Base-by-base conservation (phyloP, 2,329 filamentous ascomycete species). In the Massarina eburnea region DNA sequence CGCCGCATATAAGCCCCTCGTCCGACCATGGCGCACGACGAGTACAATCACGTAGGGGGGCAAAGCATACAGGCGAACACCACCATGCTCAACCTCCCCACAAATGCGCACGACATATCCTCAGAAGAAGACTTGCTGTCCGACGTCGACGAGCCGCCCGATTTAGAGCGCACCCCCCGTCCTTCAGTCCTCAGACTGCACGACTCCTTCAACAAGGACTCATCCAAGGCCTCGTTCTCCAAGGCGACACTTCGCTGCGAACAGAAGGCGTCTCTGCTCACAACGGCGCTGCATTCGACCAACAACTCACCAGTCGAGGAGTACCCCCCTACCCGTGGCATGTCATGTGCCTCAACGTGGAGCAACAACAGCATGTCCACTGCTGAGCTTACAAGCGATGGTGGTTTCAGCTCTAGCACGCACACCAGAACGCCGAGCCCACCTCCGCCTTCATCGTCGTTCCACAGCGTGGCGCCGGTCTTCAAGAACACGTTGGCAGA, bases 311-410 rank as follows among this genome's bases (percentile, higher is more conserved):
- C 62, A 3, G 48, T 67, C 4, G 74, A 77, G 41, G 75, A 75
- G 33, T 73, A 76, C 22, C 54, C 62, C 15, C 49, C 63, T 46
- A 51, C 64, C 51, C 71, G 76, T 57, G 73, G 74, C 33, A 57
- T 76, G 46, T 77, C 75, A 30, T 79, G 67, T 52, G 71, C 83
- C 48, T 92, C 88, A 49, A 84, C 86, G 59, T 86, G 85, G 67
- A 95, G 89, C 76, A 92, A 86, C 64, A 76, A 84, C 56, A 96
- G 91, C 72, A 73, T 86, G 48, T 96, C 91, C 1, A 95, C 90
- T 3, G 88, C 88, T 29, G 92, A 96, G 55, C 78, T 97, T 46
- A 96, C 91, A n/a, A 96, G 91, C 71, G 94, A 96, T 62, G 94
- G 89, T 46, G 91, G 89, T 48, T 75, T 95, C 48, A 96, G 90